Conservation (phyloP, 495 filamentous ascomycete genomes). For the Durotheca rogersii region DNA sequence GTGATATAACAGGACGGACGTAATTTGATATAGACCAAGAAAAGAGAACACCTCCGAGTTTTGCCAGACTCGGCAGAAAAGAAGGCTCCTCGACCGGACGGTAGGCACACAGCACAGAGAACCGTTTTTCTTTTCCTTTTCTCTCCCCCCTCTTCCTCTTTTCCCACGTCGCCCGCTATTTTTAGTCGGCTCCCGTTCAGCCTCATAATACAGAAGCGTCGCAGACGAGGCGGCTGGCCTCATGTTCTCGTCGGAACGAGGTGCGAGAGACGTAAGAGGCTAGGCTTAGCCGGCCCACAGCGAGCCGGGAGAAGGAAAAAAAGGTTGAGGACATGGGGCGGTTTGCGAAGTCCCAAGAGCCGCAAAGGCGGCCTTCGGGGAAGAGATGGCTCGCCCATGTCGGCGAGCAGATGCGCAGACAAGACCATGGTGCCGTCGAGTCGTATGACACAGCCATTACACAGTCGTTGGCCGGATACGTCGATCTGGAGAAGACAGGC, state of each 20-base stretch:
- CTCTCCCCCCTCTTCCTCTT: too few species aligned
- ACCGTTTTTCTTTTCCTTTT: too few species aligned
- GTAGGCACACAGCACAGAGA: too few species aligned
- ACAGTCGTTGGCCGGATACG: slow-evolving; percentile 33
- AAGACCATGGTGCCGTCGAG: slow-evolving; percentile 18
- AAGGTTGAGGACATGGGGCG: slow-evolving; percentile 18
- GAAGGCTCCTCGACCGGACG: too few species aligned
- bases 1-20: slow-evolving; percentile 37
- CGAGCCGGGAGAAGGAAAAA: slow-evolving; percentile 6
- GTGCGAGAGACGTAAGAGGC: slow-evolving; percentile 17
- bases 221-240: slow-evolving; percentile 8
- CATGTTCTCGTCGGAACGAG: slow-evolving; percentile 18
- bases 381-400: slow-evolving; percentile 10
- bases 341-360: slow-evolving; percentile 18
- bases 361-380: slow-evolving; percentile 19
- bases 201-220: slow-evolving; percentile 18
- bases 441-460: slow-evolving; percentile 36
- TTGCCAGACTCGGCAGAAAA: slow-evolving; percentile 18
- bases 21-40: slow-evolving; percentile 36
- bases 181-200: slow-evolving; percentile 24
- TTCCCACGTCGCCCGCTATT: too few species aligned
- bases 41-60: slow-evolving; percentile 7
- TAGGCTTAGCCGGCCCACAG: slow-evolving; percentile 7
- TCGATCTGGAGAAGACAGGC: slow-evolving; percentile 38
- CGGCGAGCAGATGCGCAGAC: slow-evolving; percentile 5